These are phyloP conservation scores for Arabidopsis thaliana DNA, from an alignment of 345 rosid species.

Conservation along the genomic window DNA sequence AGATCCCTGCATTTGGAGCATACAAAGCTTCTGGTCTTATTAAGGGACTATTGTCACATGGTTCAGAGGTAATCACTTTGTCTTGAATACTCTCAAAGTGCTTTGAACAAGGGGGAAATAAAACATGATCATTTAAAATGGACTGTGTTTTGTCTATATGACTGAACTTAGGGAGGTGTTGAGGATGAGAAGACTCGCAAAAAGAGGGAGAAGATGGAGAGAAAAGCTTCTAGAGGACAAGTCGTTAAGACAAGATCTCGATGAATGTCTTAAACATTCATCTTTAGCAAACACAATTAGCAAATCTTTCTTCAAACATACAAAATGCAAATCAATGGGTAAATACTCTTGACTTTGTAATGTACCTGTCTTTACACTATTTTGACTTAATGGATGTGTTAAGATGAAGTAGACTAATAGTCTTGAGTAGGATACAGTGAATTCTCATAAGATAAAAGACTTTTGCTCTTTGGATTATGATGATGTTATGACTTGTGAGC, in stretches of 20 bases:
- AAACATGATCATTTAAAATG: not conserved
- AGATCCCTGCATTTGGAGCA: constrained; percentile 84
- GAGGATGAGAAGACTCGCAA: constrained; percentile 90
- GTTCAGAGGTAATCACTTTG: constrained; percentile 64
- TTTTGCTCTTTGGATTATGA: not conserved
- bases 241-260: constrained; percentile 66
- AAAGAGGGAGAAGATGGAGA: constrained; percentile 95
- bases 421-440: constrained; percentile 1
- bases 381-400: constrained; percentile 24
- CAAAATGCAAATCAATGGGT: constrained; percentile 14
- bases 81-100: not conserved
- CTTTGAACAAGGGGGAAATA: not conserved
- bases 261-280: constrained; percentile 37
- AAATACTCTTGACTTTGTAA: constrained; percentile 22
- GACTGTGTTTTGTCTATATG: constrained; percentile 3
- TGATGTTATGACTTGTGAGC: not conserved
- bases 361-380: constrained; percentile 19
- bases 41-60: constrained; percentile 62
- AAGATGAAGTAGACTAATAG: constrained; percentile 10
- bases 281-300: constrained; percentile 21
- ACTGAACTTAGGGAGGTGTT: constrained; percentile 56
- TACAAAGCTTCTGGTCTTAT: constrained; percentile 69
- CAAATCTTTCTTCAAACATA: constrained; percentile 14
- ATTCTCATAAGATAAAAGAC: not conserved
- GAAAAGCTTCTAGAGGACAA: constrained; percentile 70